Evolutionary conservation across 225 moss, liverwort and hornwort genomes (phyloP).

Genomic region (Neckera pumila): DNA sequence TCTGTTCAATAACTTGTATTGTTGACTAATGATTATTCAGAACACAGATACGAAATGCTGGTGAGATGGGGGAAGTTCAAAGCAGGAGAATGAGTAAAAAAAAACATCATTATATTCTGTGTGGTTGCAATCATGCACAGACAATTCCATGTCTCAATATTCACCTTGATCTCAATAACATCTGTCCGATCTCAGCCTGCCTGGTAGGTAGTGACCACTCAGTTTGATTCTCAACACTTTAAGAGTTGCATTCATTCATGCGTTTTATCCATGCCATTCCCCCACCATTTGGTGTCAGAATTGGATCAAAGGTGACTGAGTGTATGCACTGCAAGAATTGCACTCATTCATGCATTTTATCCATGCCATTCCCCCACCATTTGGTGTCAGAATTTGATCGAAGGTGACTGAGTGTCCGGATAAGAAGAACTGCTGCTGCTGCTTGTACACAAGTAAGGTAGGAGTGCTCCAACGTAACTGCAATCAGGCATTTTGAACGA

Average conservation of each 20-base stretch:
- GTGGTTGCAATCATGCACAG: not conserved
- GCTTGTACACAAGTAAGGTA: not conserved
- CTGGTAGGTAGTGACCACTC: no score
- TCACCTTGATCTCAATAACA: not conserved
- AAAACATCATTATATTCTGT: no score
- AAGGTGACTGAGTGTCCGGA: not conserved
- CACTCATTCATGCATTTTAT: no score
- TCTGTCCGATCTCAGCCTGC: not conserved
- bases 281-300: not conserved
- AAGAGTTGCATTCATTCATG: not conserved
- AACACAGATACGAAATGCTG: not conserved
- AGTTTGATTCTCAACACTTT: not conserved
- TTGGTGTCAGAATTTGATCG: not conserved
- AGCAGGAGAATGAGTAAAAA: not conserved
- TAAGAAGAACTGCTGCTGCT: not conserved
- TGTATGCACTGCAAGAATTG: no score
- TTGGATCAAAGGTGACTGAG: not conserved
- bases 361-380: no score
- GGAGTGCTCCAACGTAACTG: no score
- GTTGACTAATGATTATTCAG: not conserved
- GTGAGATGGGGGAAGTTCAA: not conserved
- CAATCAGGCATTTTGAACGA: no score
- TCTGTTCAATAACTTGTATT: not conserved
- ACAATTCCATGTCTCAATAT: not conserved
- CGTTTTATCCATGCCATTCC: no score